Percentiles rank a stretch among this genome's conserved stretches.
These are phyloP conservation scores for Fraxinus ornus DNA, from an alignment of 305 asterid genomes.

Conservation along the genomic window DNA sequence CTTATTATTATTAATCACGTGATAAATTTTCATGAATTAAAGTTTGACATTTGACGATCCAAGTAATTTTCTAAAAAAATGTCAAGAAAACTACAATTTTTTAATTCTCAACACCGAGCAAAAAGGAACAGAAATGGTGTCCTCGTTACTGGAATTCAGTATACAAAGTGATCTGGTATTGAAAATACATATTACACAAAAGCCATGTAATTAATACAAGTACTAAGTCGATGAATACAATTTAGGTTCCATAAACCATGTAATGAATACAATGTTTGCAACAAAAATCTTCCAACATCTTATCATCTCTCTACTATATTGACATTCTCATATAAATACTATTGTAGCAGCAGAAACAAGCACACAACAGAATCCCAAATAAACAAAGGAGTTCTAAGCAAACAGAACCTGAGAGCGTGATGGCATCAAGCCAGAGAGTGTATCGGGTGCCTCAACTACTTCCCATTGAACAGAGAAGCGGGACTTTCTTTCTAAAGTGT, in stretches of 20 bases:
- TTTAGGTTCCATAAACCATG: slow-evolving; percentile 21
- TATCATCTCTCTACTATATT: slow-evolving; percentile 27
- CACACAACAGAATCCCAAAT: slow-evolving; percentile 7
- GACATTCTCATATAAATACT: slow-evolving; percentile 27
- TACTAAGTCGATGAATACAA: neutral
- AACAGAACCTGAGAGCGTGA: slow-evolving; percentile 84
- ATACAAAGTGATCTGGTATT: neutral
- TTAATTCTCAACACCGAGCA: neutral
- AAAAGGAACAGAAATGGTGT: neutral
- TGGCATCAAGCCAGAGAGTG: slow-evolving; percentile 63
- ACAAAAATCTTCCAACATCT: slow-evolving; percentile 32
- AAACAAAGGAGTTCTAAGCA: slow-evolving; percentile 48
- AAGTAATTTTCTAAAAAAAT: neutral
- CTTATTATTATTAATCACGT: neutral
- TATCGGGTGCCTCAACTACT: slow-evolving; percentile 73
- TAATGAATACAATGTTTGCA: slow-evolving; percentile 18
- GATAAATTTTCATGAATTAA: neutral
- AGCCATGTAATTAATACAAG: neutral
- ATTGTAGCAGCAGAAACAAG: slow-evolving; percentile 9
- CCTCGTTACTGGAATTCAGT: neutral
- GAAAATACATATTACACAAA: neutral
- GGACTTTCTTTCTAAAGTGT: slow-evolving; percentile 30
- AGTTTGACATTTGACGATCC: neutral
- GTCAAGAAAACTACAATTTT: neutral
- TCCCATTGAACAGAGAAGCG: slow-evolving; percentile 65